These are phyloP conservation scores for Schizochytrium sp. DNA, from an alignment of 108 stramenopile genomes.

Conservation along the genomic window DNA sequence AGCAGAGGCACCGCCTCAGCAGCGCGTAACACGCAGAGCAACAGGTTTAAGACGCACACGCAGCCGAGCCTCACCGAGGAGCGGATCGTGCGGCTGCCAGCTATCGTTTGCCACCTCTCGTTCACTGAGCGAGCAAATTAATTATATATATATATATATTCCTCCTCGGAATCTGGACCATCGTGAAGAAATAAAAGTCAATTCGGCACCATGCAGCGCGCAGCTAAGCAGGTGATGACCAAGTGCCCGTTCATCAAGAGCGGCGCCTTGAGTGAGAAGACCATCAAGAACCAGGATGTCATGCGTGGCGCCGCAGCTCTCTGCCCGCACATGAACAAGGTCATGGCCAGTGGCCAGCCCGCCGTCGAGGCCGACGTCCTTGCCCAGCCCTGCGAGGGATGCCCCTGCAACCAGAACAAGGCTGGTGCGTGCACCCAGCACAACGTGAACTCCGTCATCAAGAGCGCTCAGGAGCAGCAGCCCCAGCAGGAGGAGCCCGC, in stretches of 20 bases:
- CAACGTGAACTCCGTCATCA: neutral
- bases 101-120: neutral
- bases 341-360: constrained; percentile 20
- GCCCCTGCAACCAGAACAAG: constrained; percentile 38
- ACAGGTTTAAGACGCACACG: neutral
- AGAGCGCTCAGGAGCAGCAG: neutral
- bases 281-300: constrained; percentile 60
- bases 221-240: constrained; percentile 23
- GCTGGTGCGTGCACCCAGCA: constrained; percentile 9
- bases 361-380: constrained; percentile 21
- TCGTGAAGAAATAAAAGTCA: neutral
- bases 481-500: neutral
- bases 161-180: neutral
- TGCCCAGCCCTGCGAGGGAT: constrained; percentile 54
- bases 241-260: constrained; percentile 62
- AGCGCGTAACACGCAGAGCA: no score
- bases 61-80: neutral
- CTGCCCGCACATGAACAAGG: constrained; percentile 60
- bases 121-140: neutral
- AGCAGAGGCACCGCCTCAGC: no score
- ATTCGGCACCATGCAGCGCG: neutral
- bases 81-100: neutral
- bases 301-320: constrained; percentile 43
- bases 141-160: neutral
- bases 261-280: constrained; percentile 46